Percentiles rank a stretch among this genome's conserved stretches.
Evolutionary conservation across 306 rosid genomes (phyloP).

Genomic region (Albizia julibrissin): DNA sequence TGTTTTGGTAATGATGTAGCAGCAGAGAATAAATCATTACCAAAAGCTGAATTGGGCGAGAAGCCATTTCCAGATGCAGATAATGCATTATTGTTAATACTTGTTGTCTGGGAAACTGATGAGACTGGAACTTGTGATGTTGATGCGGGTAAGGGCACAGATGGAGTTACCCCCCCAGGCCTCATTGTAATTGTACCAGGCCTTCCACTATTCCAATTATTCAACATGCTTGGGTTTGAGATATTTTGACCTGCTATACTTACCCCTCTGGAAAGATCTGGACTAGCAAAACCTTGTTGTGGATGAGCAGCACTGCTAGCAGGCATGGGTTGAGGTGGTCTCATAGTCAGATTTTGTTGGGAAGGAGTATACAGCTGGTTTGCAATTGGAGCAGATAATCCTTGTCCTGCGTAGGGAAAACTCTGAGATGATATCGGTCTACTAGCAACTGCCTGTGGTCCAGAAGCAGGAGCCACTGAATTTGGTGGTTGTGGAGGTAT

Average conservation of each 20-base stretch:
- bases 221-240: constrained; percentile 52
- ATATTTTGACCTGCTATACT: constrained; percentile 46
- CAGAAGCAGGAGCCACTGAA: constrained; percentile 46
- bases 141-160: constrained; percentile 45
- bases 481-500: constrained; percentile 47
- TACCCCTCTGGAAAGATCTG: constrained; percentile 47
- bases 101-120: constrained; percentile 52
- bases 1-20: constrained; percentile 50
- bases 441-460: constrained; percentile 55
- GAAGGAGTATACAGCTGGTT: constrained; percentile 61
- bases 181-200: constrained; percentile 51
- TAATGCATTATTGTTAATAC: constrained; percentile 47
- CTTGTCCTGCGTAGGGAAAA: constrained; percentile 68
- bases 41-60: constrained; percentile 52
- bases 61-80: constrained; percentile 79
- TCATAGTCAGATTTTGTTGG: constrained; percentile 60
- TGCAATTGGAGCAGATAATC: constrained; percentile 51
- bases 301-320: constrained; percentile 44
- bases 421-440: constrained; percentile 60
- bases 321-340: constrained; percentile 71
- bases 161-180: constrained; percentile 62
- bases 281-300: constrained; percentile 53
- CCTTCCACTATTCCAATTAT: constrained; percentile 70
- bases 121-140: constrained; percentile 48
- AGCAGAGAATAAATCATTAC: constrained; percentile 58